phyloP scores from a whole-genome alignment of 305 asterid species.

The Fraxinus greggii region DNA sequence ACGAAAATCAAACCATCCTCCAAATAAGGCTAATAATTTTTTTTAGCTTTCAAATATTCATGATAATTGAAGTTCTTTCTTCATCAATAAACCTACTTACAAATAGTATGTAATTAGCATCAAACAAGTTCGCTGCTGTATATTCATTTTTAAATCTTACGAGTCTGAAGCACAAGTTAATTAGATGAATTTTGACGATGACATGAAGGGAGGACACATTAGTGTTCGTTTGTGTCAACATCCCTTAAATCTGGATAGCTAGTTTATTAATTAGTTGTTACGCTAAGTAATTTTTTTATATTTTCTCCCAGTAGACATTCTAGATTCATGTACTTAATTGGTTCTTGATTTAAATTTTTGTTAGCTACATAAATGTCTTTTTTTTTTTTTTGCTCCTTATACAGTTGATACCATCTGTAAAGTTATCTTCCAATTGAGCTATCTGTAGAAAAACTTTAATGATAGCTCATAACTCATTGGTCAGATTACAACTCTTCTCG shows the following conservation, averaged over 20 bases:
- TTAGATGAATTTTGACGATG: background rate
- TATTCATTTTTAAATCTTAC: background rate
- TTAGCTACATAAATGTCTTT: background rate
- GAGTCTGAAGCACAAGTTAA: background rate
- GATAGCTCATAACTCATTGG: constrained; percentile 25
- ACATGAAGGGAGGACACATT: background rate
- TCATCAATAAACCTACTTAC: background rate
- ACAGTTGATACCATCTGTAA: background rate
- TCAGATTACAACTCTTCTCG: constrained; percentile 79
- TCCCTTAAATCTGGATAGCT: background rate
- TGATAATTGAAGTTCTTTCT: background rate
- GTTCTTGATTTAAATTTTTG: background rate
- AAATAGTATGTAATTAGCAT: background rate
- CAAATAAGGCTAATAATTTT: background rate
- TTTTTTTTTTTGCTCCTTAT: background rate
- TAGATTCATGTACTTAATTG: background rate
- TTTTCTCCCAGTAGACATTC: background rate
- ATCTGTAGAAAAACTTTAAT: constrained; percentile 5
- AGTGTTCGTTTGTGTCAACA: background rate
- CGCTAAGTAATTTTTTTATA: background rate
- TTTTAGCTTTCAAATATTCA: background rate
- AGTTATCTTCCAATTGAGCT: background rate
- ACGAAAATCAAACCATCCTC: background rate
- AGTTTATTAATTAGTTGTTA: background rate
- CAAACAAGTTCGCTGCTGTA: background rate